These are phyloP conservation scores for Linderniella brevidens DNA, from an alignment of 257 asterid species.

Conservation along the genomic window DNA sequence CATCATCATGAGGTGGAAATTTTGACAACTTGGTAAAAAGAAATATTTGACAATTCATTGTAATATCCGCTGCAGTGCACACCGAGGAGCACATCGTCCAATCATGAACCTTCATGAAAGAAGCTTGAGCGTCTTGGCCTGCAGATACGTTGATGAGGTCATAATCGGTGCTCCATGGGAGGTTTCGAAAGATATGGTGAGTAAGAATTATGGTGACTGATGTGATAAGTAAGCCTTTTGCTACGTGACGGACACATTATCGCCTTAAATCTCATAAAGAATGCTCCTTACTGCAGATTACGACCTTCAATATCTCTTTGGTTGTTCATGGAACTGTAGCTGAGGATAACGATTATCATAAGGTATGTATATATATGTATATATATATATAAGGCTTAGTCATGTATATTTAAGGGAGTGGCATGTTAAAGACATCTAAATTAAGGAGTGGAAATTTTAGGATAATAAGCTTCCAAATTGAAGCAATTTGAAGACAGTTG, in stretches of 20 bases:
- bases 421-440: no score
- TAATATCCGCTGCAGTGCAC: constrained; percentile 37
- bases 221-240: no score
- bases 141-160: constrained; percentile 87
- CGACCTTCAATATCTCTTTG: constrained; percentile 1
- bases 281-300: not conserved
- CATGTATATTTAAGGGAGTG: no score
- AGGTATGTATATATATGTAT: not conserved
- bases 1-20: not conserved
- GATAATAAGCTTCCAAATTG: no score
- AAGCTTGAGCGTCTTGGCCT: constrained; percentile 95
- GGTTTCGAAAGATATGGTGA: constrained; percentile 88
- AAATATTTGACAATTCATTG: constrained; percentile 1
- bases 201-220: constrained; percentile 1
- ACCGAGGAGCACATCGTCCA: constrained; percentile 94
- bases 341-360: not conserved
- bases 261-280: no score
- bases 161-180: constrained; percentile 97
- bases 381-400: no score
- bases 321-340: constrained; percentile 1
- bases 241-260: no score
- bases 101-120: constrained; percentile 97
- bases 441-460: no score
- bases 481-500: no score
- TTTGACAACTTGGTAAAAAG: no score